Evolutionary conservation across 805 yeast species (phyloP).

Genomic region (Schwanniomyces sp.): DNA sequence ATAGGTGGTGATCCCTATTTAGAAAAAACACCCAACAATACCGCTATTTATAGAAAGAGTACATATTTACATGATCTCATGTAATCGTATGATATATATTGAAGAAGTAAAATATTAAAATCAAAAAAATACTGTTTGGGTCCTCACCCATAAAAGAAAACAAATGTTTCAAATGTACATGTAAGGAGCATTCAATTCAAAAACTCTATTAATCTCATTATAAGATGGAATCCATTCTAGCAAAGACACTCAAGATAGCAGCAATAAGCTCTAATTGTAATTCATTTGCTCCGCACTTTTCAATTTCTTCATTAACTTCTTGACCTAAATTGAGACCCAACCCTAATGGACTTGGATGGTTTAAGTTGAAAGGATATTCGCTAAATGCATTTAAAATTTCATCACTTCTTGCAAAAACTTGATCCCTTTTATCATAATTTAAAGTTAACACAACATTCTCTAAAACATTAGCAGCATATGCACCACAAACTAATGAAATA

Average conservation of each 20-base stretch:
- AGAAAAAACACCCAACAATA: conserved; percentile 13
- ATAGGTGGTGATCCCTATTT: conserved; percentile 21
- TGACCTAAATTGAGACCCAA: conserved; percentile 68
- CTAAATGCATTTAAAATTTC: conserved; percentile 80
- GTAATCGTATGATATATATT: conserved; percentile 1
- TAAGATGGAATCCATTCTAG: conserved; percentile 88
- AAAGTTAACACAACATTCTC: conserved; percentile 80
- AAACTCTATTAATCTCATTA: conserved; percentile 20
- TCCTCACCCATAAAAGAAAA: not conserved
- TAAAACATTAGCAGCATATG: conserved; percentile 94
- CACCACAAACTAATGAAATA: conserved; percentile 78
- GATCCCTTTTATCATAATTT: conserved; percentile 81
- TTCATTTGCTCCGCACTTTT: conserved; percentile 48
- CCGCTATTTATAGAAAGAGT: conserved; percentile 13
- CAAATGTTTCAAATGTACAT: not conserved
- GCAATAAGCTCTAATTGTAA: conserved; percentile 86
- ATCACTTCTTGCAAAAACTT: conserved; percentile 92
- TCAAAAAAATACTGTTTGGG: conserved; percentile 1
- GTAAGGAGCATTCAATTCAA: not conserved
- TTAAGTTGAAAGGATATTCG: conserved; percentile 74
- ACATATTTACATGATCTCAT: conserved; percentile 9
- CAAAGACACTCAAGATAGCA: conserved; percentile 85
- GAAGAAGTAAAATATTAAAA: not conserved
- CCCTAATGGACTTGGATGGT: conserved; percentile 61
- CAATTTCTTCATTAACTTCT: conserved; percentile 55